Base-by-base conservation (phyloP, 805 yeast species). In the Kluyveromyces aestuarii region DNA sequence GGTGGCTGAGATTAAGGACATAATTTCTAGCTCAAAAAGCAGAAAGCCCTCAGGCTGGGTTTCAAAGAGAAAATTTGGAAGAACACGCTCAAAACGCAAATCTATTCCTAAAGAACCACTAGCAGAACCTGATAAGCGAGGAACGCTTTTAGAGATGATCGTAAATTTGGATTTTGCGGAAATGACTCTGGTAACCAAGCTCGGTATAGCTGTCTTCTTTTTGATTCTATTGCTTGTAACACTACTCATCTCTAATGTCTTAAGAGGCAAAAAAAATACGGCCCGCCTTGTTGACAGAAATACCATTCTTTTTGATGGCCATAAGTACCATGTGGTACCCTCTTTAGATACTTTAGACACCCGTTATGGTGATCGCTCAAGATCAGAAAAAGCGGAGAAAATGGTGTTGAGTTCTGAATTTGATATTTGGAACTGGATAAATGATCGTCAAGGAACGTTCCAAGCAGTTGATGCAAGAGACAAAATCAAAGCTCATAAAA, bases 381-480 rank as follows among this genome's bases (percentile, higher is more conserved):
- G 48, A 13, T 39, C 42, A 17, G 36, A 41, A 49, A 57, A 40
- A 46, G 56, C 42, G 48, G 52, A 38, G 46, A 54, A 68, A 51
- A 49, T 67, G 52, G 56, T 64, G 17, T 56, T 69, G 50, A 70
- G 72, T 48, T 76, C 80, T 50, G 89, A 86, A 63, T 70, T 74
- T 16, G 73, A 74, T 21, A 59, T 86, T 41, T 86, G 93, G 93
- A 74, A 78, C 42, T 86, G 95, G 95, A 72, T 86, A 40, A 48
- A 25, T 37, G 41, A 37, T 53, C 42, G 21, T 38, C 19, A 48
- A 40, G 37, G 45, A 38, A n/a, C 4, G 14, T 18, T 41, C 10
- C n/a, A 35, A 7, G 38, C 35, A 6, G 30, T 41, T 16, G 19
- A 43, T 27, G 25, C 27, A 1, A 27, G 30, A 10, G 39, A 41